Conservation (phyloP, 768 basidiomycete genomes). For the Tylopilus balloui region DNA sequence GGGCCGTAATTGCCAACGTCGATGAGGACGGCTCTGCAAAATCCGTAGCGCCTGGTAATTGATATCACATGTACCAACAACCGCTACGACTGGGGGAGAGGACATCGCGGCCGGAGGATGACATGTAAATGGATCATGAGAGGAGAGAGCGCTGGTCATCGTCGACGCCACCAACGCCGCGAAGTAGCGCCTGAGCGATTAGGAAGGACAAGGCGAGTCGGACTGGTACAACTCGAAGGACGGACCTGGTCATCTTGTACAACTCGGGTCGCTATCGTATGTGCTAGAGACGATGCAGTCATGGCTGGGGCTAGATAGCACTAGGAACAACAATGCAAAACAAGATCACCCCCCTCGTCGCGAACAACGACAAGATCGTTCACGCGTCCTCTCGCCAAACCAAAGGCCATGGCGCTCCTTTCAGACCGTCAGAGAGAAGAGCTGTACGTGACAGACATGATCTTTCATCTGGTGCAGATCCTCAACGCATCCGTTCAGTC, state of each 20-base stretch:
- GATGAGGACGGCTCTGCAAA: conserved; percentile 26
- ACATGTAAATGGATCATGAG: neutral
- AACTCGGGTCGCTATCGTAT: conserved; percentile 30
- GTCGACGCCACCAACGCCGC: conserved; percentile 2
- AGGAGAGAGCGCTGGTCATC: neutral
- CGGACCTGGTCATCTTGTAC: conserved; percentile 29
- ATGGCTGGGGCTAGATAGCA: no score
- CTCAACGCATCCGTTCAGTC: conserved; percentile 40
- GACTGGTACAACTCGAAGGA: conserved; percentile 26
- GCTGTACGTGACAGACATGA: conserved; percentile 34
- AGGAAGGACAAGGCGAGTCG: conserved; percentile 15
- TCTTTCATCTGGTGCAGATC: conserved; percentile 1
- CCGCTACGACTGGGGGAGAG: conserved; percentile 17
- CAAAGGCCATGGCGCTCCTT: conserved; percentile 36
- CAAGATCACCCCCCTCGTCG: conserved; percentile 20
- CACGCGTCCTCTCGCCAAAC: conserved; percentile 11
- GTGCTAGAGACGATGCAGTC: no score
- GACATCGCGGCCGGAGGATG: neutral
- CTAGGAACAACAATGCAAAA: conserved; percentile 31
- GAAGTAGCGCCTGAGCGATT: conserved; percentile 12
- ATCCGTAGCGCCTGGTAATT: conserved; percentile 23
- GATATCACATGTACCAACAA: conserved; percentile 29
- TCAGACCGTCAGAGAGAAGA: conserved; percentile 46
- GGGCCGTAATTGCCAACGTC: conserved; percentile 22
- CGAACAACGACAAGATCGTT: conserved; percentile 8